Conservation (phyloP, 1,284 basidiomycete species). For the Bondarzewia mesenterica region DNA sequence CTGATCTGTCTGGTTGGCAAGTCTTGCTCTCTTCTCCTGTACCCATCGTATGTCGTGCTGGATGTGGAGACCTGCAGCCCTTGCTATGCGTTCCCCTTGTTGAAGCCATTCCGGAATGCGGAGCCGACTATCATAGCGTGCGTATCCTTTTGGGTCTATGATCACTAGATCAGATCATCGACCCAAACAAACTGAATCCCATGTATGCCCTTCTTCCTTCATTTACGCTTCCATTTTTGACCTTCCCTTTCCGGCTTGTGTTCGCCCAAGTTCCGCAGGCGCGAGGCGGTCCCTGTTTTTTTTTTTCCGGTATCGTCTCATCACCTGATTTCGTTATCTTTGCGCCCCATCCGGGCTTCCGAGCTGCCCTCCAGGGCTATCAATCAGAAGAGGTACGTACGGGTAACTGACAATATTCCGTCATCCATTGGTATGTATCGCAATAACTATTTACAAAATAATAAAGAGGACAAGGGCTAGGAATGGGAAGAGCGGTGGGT, state of each 20-base stretch:
- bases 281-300: neutral
- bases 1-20: too few species aligned
- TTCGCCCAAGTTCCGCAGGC: neutral
- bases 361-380: neutral
- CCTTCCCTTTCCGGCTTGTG: neutral
- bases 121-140: too few species aligned
- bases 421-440: neutral
- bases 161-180: too few species aligned
- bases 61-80: too few species aligned
- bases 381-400: neutral
- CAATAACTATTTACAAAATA: conserved; percentile 6
- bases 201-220: neutral
- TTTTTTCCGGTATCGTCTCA: neutral
- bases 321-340: neutral
- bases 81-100: too few species aligned
- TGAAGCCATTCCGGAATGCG: too few species aligned
- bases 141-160: too few species aligned
- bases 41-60: too few species aligned
- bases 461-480: neutral
- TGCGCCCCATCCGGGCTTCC: too few species aligned
- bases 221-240: neutral
- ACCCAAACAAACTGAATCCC: too few species aligned
- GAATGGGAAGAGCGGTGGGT: too few species aligned
- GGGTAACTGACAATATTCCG: neutral
- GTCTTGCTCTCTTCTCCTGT: too few species aligned